These are phyloP conservation scores for Iberis pinnata DNA, from an alignment of 345 rosid species.

Conservation along the genomic window DNA sequence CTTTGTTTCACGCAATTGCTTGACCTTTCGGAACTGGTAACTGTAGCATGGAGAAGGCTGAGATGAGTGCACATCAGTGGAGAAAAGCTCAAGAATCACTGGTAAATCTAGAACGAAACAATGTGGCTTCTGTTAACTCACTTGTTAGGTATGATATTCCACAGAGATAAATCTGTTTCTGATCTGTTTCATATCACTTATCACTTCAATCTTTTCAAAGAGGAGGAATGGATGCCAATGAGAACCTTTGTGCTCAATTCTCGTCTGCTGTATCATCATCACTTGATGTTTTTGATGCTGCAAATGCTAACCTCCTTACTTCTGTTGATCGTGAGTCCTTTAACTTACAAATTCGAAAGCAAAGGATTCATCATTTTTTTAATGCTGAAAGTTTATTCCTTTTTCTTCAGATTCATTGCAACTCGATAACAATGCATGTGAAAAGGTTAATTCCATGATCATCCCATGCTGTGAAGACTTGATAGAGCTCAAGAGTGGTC, in stretches of 20 bases:
- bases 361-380: not conserved
- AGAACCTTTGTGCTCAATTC: conserved; percentile 51
- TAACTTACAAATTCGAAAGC: not conserved
- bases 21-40: conserved; percentile 20
- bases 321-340: conserved; percentile 62
- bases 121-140: conserved; percentile 79
- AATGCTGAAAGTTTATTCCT: not conserved
- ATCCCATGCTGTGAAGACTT: conserved; percentile 73
- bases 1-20: conserved; percentile 6
- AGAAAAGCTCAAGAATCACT: conserved; percentile 79
- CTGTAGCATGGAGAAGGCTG: conserved; percentile 66
- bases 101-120: conserved; percentile 63
- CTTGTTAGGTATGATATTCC: conserved; percentile 64
- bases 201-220: conserved; percentile 31
- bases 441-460: conserved; percentile 74
- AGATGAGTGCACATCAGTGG: conserved; percentile 81
- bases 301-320: conserved; percentile 54
- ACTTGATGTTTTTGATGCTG: conserved; percentile 53
- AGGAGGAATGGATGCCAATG: conserved; percentile 74
- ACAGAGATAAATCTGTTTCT: conserved; percentile 2
- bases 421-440: conserved; percentile 83
- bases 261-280: conserved; percentile 71
- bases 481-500: conserved; percentile 76
- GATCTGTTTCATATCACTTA: conserved; percentile 5
- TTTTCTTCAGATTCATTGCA: conserved; percentile 71